Evolutionary conservation across 2,329 filamentous ascomycete genomes (phyloP), one percentile per base, ranked within the genome.

Genomic region (Colletotrichum caudatum): DNA sequence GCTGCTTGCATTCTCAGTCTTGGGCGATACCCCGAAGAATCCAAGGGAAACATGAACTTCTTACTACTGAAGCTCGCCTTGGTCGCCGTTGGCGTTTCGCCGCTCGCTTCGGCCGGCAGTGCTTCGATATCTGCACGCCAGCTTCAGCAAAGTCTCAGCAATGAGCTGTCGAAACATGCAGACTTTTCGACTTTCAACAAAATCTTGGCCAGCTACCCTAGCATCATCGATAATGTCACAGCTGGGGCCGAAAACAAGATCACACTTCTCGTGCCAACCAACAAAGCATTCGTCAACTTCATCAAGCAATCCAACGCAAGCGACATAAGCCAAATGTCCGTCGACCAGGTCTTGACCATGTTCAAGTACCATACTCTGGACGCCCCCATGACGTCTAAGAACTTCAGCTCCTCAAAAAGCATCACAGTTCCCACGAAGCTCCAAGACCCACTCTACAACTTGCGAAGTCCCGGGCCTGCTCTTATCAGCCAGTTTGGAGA

Each of bases 331-430:
- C 79, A 82, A 74, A 74, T 80, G 46, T 72, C 76, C 57, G 12
- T 76, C 18, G 78, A 79, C 72, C 80, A 81, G 75, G 77, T 83
- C 60, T 73, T 75, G 73, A 82, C 78, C 41, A 80, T 83, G 61
- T 75, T 83, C 44, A 77, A 78, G 64, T 83, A 83, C 61, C 76
- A 76, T 54, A 69, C 73, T 56, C 46, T 77, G 41, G 71, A 67
- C 8, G 74, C 75, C 12, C 39, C 60, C 18, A 23, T 77, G 26
- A 73, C 68, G 14, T 53, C 61, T 14, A 20, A 41, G 9, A 73
- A 75, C 37, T 75, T 76, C 64, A 74, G 67, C 29, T 23, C 46
- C 8, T 12, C 70, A 1, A 63, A 57, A 33, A 74, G 76, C 5
- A 50, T 77, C 37, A 75, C 72, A 12, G 70, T 75, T 2, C 76